phyloP scores from a whole-genome alignment of 148 eudicot genomes.

The Rheum nobile region DNA sequence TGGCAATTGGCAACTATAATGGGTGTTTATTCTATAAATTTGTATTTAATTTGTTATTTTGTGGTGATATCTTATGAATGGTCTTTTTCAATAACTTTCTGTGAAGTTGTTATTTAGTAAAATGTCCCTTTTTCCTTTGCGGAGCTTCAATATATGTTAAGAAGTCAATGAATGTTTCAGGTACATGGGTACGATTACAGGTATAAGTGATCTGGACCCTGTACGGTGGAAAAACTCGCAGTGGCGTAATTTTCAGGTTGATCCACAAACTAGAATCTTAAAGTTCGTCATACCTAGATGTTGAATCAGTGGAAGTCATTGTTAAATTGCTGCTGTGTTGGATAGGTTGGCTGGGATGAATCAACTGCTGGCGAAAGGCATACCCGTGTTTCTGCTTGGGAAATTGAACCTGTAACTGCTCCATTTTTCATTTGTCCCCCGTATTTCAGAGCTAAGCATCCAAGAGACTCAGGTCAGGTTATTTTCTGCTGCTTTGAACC shows the following conservation, averaged over 20 bases:
- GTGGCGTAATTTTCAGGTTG: constrained; percentile 93
- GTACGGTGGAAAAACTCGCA: constrained; percentile 93
- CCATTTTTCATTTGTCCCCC: constrained; percentile 90
- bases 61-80: too few species aligned
- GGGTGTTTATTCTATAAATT: too few species aligned
- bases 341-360: constrained; percentile 95
- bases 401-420: constrained; percentile 90
- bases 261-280: not conserved
- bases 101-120: too few species aligned
- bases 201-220: constrained; percentile 83
- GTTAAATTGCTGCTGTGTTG: not conserved
- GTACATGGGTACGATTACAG: constrained; percentile 95
- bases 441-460: constrained; percentile 68
- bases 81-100: too few species aligned
- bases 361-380: constrained; percentile 88
- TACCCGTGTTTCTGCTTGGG: constrained; percentile 87
- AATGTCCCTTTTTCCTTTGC: not conserved
- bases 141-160: not conserved
- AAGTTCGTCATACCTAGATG: not conserved
- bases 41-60: too few species aligned
- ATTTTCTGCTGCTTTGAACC: too few species aligned
- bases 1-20: too few species aligned
- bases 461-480: constrained; percentile 84
- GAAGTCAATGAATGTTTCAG: constrained; percentile 25
- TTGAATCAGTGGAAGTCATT: not conserved